Evolutionary conservation across 2,329 filamentous ascomycete genomes (phyloP).

Genomic region (Phyllosticta citrichinensis): DNA sequence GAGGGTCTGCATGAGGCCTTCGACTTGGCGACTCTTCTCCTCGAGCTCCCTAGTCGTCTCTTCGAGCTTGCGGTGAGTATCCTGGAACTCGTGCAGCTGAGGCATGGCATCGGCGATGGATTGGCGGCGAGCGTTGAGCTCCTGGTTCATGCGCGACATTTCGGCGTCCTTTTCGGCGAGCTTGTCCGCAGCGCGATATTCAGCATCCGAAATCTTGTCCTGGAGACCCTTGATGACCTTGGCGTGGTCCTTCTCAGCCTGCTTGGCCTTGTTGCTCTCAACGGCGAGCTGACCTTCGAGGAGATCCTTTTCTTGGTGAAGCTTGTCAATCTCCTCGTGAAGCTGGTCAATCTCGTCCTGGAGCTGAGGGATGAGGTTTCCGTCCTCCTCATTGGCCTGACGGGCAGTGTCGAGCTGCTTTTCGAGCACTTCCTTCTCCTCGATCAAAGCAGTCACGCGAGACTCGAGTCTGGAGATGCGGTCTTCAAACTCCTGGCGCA

Average conservation of each 20-base stretch:
- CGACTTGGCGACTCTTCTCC: slow-evolving; percentile 10
- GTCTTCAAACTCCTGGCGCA: slow-evolving; percentile 10
- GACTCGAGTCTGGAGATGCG: slow-evolving; percentile 2
- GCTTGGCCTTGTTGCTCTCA: slow-evolving; percentile 3
- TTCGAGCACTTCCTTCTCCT: slow-evolving; percentile 9
- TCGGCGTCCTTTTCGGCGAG: slow-evolving; percentile 7
- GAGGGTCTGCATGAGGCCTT: slow-evolving; percentile 10
- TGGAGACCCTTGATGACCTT: slow-evolving; percentile 8
- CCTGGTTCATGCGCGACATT: slow-evolving; percentile 10
- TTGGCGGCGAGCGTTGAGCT: slow-evolving; percentile 8
- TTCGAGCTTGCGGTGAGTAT: slow-evolving; percentile 5
- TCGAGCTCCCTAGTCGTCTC: slow-evolving; percentile 8
- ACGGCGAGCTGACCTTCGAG: slow-evolving; percentile 4
- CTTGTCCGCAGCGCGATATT: slow-evolving; percentile 8
- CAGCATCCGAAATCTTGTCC: slow-evolving; percentile 8
- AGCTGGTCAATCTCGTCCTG: slow-evolving; percentile 7
- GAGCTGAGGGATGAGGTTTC: slow-evolving; percentile 1
- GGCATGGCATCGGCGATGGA: slow-evolving; percentile 8
- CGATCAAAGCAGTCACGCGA: slow-evolving; percentile 5
- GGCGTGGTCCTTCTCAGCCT: slow-evolving; percentile 1
- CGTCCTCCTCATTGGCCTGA: slow-evolving; percentile 7
- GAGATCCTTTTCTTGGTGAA: slow-evolving; percentile 3
- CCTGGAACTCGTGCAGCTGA: slow-evolving; percentile 7
- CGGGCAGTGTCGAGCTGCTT: slow-evolving; percentile 8
- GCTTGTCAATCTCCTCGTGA: slow-evolving; percentile 8